Base-by-base conservation (phyloP, 805 yeast genomes). In the Candida dajiaensis region DNA sequence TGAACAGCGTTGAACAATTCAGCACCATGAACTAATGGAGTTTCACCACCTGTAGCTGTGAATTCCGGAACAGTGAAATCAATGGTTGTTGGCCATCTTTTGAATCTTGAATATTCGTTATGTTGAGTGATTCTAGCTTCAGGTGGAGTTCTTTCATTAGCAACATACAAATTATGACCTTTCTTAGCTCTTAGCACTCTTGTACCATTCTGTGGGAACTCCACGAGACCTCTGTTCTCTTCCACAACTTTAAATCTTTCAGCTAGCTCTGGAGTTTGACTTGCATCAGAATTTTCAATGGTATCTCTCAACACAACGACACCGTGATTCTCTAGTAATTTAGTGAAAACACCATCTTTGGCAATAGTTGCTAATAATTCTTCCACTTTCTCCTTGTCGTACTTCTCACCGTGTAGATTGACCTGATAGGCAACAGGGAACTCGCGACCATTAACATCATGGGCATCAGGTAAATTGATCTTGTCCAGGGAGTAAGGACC, bases 11-110 rank as follows among this genome's bases (percentile, higher is more conserved):
- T 51, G 43, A 59, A 65, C 9, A 62, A 44, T 40, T 66, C 70
- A 6, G 60, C 64, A 11, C 66, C 67, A 47, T 65, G 68, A 11
- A 53, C 64, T 9, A 66, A 49, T 15, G 70, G 69, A 16, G 69
- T 65, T 29, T 57, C 65, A 19, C 70, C 70, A 16, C 67, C 68
- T 35, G 47, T 47, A 3, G 58, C 62, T 12, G 49, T 45, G 39
- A 47, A 51, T 26, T 51, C 53, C n/a, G 44, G 31, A 38, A 65
- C 61, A 2, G 55, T 53, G 41, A 64, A 64, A 38, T 51, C 53
- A 29, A 63, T 49, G 6, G 49, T 61, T 3, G 56, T 49, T 11
- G 71, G 71, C 42, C 50, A 63, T 22, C 52, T 49, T 9, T 48
- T 50, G 43, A 63, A 67, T 41, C 69, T 45, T 4, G 68, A 61